Base-by-base conservation (phyloP, 2,329 filamentous ascomycete genomes). In the Stenocarpella maydis region DNA sequence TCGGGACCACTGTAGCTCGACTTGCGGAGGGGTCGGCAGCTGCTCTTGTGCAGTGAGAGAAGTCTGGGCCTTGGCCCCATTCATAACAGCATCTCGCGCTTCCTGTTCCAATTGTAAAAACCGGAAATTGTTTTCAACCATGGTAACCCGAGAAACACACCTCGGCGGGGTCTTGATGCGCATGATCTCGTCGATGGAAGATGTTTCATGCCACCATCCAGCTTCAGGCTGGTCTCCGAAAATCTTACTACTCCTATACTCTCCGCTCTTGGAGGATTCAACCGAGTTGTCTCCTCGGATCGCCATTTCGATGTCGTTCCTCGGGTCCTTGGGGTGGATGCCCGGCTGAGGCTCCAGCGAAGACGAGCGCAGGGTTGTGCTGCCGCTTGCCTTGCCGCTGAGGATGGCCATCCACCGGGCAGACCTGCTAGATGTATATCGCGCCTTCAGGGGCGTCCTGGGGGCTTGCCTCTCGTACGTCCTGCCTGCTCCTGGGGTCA, bases 81-180 rank as follows among this genome's bases (percentile, higher is more conserved):
- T n/a, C 58, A 26, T 63, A 8, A 63, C 43, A 41, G 31, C 47
- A 4, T 63, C 41, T 7, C 58, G 26, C 5, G 58, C 43, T 15
- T 63, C 58, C 45, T 63, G 58, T 28, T 63, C 58, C 58, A 49
- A 49, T 8, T 63, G 58, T 15, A 37, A 31, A n/a, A 37, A 49
- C 19, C 43, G 19, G 7, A 49, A 26, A 34, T 37, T 24, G n/a
- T 43, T 63, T 14, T 49, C 58, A 12, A 63, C 58, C 28, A 28
- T 63, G 5, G 58, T 63, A 1, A 43, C 58, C 14, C 58, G 41
- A 6, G 58, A 49, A 4, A 49, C 17, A 43, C 26, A 34, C n/a
- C 43, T 63, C n/a, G 58, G 58, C 43, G 58, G 58, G n/a, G 58
- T 37, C 43, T 47, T 49, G 58, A 63, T 14, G 58, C n/a, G 14